These are phyloP conservation scores for Moniliella sp. DNA, from an alignment of 1,284 basidiomycete genomes.

Conservation along the genomic window DNA sequence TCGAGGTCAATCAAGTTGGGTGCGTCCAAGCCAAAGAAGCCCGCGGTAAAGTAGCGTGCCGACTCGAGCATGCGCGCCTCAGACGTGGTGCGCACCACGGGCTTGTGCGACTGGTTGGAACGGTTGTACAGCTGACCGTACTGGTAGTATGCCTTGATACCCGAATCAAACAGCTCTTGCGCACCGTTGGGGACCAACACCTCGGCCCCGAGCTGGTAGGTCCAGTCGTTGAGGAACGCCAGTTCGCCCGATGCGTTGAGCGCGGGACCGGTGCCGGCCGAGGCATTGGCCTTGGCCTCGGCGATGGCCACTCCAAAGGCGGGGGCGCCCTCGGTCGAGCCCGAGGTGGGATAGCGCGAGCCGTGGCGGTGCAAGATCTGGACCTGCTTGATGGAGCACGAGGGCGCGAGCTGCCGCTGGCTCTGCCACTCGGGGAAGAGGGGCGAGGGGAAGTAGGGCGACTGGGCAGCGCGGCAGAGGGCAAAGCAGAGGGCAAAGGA, in stretches of 20 bases:
- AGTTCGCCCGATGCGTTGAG: conserved; percentile 42
- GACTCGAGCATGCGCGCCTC: conserved; percentile 63
- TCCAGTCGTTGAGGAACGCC: conserved; percentile 51
- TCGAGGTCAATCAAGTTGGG: conserved; percentile 19
- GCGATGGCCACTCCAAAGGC: conserved; percentile 7
- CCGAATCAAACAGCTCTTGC: conserved; percentile 42
- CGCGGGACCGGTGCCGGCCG: conserved; percentile 3
- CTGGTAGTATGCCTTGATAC: conserved; percentile 20
- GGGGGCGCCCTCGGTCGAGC: conserved; percentile 13
- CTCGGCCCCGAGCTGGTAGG: conserved; percentile 43
- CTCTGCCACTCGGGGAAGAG: conserved; percentile 9
- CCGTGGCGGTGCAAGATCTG: conserved; percentile 30
- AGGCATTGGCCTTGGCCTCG: conserved; percentile 4
- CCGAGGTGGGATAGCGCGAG: conserved; percentile 19
- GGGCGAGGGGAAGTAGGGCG: conserved; percentile 13
- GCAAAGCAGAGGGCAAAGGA: background rate
- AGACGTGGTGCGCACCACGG: conserved; percentile 26
- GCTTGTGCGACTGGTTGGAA: conserved; percentile 15
- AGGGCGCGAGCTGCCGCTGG: conserved; percentile 3
- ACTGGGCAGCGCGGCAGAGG: conserved; percentile 1
- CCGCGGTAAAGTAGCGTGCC: conserved; percentile 44
- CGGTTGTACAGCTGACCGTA: conserved; percentile 25
- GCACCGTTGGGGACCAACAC: conserved; percentile 57
- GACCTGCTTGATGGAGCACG: conserved; percentile 17
- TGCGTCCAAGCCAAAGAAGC: conserved; percentile 18